Percentiles rank a stretch among this genome's conserved stretches.
Conservation (phyloP, 306 rosid species). For the Erythrophleum fordii region DNA sequence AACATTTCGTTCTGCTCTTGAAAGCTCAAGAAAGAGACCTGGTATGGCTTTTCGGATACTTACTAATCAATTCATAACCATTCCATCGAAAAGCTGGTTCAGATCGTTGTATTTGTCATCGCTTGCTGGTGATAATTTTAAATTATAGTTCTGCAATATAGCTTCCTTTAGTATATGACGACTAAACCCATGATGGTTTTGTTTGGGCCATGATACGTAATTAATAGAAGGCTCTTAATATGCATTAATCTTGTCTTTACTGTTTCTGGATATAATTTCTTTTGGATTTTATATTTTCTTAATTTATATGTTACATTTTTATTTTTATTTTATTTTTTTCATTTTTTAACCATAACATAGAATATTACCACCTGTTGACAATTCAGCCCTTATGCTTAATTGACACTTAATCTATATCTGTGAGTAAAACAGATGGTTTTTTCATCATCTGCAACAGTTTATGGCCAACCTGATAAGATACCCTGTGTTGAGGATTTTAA, state of each 20-base stretch:
- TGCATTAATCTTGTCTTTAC: neutral
- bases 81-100: neutral
- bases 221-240: neutral
- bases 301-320: neutral
- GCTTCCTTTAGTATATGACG: neutral
- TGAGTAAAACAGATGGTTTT: slow-evolving; percentile 59
- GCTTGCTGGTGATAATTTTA: neutral
- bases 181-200: neutral
- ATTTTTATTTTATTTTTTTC: neutral
- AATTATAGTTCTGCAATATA: neutral
- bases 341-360: neutral
- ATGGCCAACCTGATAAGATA: slow-evolving; percentile 69
- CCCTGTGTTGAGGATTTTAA: slow-evolving; percentile 74
- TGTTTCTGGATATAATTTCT: neutral
- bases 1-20: neutral
- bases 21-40: neutral
- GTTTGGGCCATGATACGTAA: neutral
- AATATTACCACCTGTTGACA: neutral
- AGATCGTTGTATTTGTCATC: neutral
- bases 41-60: neutral
- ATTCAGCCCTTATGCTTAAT: neutral
- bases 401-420: slow-evolving; percentile 28
- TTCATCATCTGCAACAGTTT: slow-evolving; percentile 82
- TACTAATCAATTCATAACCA: neutral
- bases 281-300: neutral